Evolutionary conservation across 2,329 filamentous ascomycete species (phyloP).

Genomic region (Neophaeococcomyces mojaviensis): DNA sequence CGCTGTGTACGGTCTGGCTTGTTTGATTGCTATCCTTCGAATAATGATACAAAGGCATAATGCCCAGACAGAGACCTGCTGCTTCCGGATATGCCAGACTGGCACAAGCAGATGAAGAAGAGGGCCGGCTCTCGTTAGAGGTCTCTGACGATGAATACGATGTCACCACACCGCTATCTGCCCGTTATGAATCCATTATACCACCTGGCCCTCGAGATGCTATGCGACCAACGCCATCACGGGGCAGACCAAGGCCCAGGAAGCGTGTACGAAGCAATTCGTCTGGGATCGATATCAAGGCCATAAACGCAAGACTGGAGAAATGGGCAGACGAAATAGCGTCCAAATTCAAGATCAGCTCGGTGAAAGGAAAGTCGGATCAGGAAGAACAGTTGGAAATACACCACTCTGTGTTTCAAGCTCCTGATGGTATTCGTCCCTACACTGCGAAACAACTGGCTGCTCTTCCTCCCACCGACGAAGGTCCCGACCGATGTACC

Average conservation of each 20-base stretch:
- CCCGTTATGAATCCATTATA: conserved; percentile 59
- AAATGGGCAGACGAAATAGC: conserved; percentile 98
- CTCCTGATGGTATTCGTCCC: conserved; percentile 79
- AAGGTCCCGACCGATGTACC: conserved; percentile 61
- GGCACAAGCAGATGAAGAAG: conserved; percentile 65
- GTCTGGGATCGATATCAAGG: conserved; percentile 92
- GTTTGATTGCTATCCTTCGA: conserved; percentile 10
- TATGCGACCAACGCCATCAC: conserved; percentile 40
- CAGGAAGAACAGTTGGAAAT: conserved; percentile 90
- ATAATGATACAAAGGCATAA: conserved; percentile 27
- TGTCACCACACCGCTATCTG: conserved; percentile 49
- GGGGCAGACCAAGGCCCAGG: conserved; percentile 35
- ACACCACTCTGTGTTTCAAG: conserved; percentile 92
- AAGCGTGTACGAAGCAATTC: conserved; percentile 60
- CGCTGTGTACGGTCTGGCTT: not conserved
- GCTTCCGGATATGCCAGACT: conserved; percentile 80
- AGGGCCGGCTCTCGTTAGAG: conserved; percentile 54
- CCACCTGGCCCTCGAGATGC: conserved; percentile 55
- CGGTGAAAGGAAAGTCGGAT: conserved; percentile 62
- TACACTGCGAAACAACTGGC: conserved; percentile 68
- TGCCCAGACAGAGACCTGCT: conserved; percentile 61
- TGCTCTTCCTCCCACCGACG: conserved; percentile 39
- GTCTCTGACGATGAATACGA: conserved; percentile 57
- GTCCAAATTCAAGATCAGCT: conserved; percentile 84
- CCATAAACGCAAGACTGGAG: conserved; percentile 91